These are phyloP conservation scores for Mycosarcoma maydis DNA, from an alignment of 1,284 basidiomycete species.

Conservation along the genomic window DNA sequence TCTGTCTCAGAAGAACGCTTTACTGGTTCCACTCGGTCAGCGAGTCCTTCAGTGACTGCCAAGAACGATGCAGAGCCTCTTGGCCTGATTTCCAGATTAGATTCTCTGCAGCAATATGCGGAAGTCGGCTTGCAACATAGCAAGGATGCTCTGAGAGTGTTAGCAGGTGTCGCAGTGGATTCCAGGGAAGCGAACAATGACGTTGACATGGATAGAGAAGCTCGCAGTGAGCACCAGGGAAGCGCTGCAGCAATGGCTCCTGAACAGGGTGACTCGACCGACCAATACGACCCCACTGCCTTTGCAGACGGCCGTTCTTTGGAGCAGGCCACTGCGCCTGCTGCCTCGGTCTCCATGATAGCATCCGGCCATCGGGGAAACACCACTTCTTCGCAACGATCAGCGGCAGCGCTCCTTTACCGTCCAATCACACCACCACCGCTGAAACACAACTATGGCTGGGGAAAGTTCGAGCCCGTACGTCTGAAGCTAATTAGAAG, in stretches of 20 bases:
- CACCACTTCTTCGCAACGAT: conserved; percentile 13
- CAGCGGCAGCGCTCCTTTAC: conserved; percentile 24
- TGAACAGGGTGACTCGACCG: neutral
- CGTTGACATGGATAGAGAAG: conserved; percentile 1
- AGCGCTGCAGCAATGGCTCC: neutral
- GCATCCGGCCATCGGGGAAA: conserved; percentile 10
- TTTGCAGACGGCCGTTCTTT: conserved; percentile 3
- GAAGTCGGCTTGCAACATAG: conserved; percentile 47
- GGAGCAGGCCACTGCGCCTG: conserved; percentile 6
- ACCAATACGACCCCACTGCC: neutral
- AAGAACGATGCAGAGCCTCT: conserved; percentile 9
- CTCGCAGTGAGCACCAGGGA: neutral
- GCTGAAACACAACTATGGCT: conserved; percentile 47
- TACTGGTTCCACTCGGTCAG: conserved; percentile 5
- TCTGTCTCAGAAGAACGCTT: conserved; percentile 6
- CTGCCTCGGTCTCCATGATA: neutral
- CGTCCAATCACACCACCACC: conserved; percentile 43
- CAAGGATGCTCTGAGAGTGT: conserved; percentile 43
- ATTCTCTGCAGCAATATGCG: conserved; percentile 44
- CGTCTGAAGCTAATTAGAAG: conserved; percentile 51
- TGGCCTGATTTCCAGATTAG: conserved; percentile 22
- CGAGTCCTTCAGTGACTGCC: conserved; percentile 11
- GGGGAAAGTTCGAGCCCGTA: conserved; percentile 53
- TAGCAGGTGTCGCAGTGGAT: conserved; percentile 45
- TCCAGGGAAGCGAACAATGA: conserved; percentile 25